These are phyloP conservation scores for Inga oerstediana DNA, from an alignment of 306 rosid genomes.

Conservation along the genomic window DNA sequence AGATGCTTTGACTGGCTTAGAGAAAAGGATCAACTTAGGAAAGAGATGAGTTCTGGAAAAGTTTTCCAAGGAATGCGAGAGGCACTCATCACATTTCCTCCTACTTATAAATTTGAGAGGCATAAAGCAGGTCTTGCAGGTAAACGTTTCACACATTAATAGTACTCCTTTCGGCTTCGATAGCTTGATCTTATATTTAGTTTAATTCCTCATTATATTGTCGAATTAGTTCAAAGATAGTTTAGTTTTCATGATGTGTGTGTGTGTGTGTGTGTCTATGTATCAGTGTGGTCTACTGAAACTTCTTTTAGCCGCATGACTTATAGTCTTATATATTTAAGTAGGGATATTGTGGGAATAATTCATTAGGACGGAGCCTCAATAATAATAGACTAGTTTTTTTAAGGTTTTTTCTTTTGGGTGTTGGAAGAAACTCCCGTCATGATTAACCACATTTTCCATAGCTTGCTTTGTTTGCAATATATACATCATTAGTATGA, in stretches of 20 bases:
- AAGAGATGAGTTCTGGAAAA: constrained; percentile 90
- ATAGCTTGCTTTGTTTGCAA: background rate
- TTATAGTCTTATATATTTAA: too few relatives aligned
- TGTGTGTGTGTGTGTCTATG: too few relatives aligned
- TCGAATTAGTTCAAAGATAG: background rate
- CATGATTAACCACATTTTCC: background rate
- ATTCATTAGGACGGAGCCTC: too few relatives aligned
- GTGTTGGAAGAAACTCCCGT: background rate
- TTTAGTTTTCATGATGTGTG: background rate
- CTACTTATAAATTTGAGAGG: constrained; percentile 75
- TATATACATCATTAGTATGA: background rate
- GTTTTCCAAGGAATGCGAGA: constrained; percentile 99
- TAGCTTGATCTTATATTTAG: background rate
- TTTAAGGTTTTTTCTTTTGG: background rate
- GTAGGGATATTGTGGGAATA: too few relatives aligned
- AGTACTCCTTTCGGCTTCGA: background rate
- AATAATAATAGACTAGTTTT: too few relatives aligned
- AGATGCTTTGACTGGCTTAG: constrained; percentile 19
- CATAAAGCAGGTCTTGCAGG: constrained; percentile 67
- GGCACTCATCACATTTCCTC: constrained; percentile 80
- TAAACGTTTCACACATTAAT: constrained; percentile 15
- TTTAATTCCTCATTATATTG: background rate
- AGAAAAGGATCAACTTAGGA: constrained; percentile 70
- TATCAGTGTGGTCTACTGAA: background rate
- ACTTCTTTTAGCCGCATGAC: background rate